phyloP scores from a whole-genome alignment of 345 rosid genomes.

The Mallotus nudiflorus region DNA sequence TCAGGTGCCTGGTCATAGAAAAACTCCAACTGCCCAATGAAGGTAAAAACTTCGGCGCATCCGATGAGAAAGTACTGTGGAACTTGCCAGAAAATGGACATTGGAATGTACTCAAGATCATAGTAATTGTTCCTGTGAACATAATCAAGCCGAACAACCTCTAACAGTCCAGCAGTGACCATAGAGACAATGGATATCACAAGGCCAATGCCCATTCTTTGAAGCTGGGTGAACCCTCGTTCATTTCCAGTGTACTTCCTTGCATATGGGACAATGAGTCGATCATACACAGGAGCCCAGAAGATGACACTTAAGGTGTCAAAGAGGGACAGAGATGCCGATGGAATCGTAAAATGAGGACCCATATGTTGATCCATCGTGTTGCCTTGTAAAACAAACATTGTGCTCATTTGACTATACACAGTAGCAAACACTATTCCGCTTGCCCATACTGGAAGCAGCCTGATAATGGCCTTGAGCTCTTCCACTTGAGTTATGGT shows the following conservation, averaged over 20 bases:
- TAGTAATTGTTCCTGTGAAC: slow-evolving; percentile 60
- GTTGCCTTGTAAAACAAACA: slow-evolving; percentile 93
- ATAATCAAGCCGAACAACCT: slow-evolving; percentile 54
- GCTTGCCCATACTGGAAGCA: slow-evolving; percentile 88
- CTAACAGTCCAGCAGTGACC: slow-evolving; percentile 68
- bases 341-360: slow-evolving; percentile 66
- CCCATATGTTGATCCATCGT: slow-evolving; percentile 91
- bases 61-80: slow-evolving; percentile 87
- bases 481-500: slow-evolving; percentile 94
- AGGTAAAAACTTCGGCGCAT: slow-evolving; percentile 86
- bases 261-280: slow-evolving; percentile 58
- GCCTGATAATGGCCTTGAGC: slow-evolving; percentile 69
- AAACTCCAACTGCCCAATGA: slow-evolving; percentile 83
- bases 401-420: slow-evolving; percentile 85
- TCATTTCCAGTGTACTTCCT: slow-evolving; percentile 69
- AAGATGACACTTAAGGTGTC: slow-evolving; percentile 87
- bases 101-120: slow-evolving; percentile 50
- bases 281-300: slow-evolving; percentile 82
- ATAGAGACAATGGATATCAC: slow-evolving; percentile 74
- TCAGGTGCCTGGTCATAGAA: slow-evolving; percentile 96
- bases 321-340: slow-evolving; percentile 88
- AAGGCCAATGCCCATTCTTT: slow-evolving; percentile 89
- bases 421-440: slow-evolving; percentile 85
- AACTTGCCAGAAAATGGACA: slow-evolving; percentile 93
- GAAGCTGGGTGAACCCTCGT: slow-evolving; percentile 92